phyloP scores from a whole-genome alignment of 495 filamentous ascomycete species.

The Penicillium roqueforti region DNA sequence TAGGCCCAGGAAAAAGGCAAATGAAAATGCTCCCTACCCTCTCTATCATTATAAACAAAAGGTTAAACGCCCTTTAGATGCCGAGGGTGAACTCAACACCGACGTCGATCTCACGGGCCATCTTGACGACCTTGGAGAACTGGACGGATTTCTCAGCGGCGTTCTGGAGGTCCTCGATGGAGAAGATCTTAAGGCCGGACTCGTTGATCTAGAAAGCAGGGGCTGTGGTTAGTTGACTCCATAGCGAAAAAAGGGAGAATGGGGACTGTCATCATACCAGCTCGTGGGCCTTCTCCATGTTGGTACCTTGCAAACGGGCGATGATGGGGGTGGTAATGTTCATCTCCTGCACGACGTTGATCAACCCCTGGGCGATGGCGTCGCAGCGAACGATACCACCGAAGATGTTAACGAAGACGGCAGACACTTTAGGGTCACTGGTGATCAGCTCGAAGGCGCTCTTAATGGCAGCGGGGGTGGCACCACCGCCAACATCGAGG shows the following conservation, averaged over 20 bases:
- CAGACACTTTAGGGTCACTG: slow-evolving; percentile 94
- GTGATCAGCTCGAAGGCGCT: slow-evolving; percentile 98
- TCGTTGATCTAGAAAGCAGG: slow-evolving; percentile 68
- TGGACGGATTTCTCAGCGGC: slow-evolving; percentile 98
- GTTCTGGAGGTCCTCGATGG: slow-evolving; percentile 94
- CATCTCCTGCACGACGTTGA: slow-evolving; percentile 89
- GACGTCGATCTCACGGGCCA: slow-evolving; percentile 97
- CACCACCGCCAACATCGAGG: slow-evolving; percentile 96
- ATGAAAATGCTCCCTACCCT: slow-evolving; percentile 13
- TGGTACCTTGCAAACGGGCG: slow-evolving; percentile 94
- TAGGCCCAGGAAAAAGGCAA: slow-evolving; percentile 16
- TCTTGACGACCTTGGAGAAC: slow-evolving; percentile 98
- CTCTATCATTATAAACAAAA: slow-evolving; percentile 4
- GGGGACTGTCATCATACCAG: slow-evolving; percentile 49
- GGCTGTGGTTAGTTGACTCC: neutral
- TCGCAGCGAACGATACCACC: slow-evolving; percentile 98
- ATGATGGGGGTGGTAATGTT: slow-evolving; percentile 94
- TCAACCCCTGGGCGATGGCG: slow-evolving; percentile 93
- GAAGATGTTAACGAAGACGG: slow-evolving; percentile 99
- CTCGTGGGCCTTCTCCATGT: slow-evolving; percentile 93
- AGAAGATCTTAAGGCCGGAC: slow-evolving; percentile 98
- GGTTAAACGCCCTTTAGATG: slow-evolving; percentile 55
- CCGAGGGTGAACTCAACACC: slow-evolving; percentile 96
- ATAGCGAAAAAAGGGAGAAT: neutral
- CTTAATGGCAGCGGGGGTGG: slow-evolving; percentile 93